Evolutionary conservation across 2,329 filamentous ascomycete species (phyloP), one percentile per base, ranked within the genome.

Genomic region (Akanthomyces uredinophilus): DNA sequence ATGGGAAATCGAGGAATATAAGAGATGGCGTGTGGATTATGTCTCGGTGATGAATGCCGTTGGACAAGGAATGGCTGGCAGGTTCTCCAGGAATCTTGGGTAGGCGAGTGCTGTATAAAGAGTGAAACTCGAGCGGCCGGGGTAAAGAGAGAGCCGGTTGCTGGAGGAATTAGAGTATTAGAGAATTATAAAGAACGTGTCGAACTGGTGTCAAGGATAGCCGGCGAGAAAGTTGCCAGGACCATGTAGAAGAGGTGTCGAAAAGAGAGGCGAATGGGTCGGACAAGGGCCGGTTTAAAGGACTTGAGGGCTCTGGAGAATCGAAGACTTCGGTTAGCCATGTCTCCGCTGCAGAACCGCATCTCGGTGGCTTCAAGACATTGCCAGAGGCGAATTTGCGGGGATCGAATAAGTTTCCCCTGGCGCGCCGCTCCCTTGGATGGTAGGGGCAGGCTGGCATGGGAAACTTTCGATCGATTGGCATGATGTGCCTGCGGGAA

Each of bases 141-240:
- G 46, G 43, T 63, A 61, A 72, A 77, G 74, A 70, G 76, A 75
- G 70, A 72, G 72, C 71, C 73, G 76, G 74, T 72, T 74, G 74
- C 32, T 13, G 39, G 71, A 74, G 73, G 72, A 72, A 76, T 77
- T 73, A 78, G 72, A 76, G 71, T 77, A 81, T 83, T 84, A 84
- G 72, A 71, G 70, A 80, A 84, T 84, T 84, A 84, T 51, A 59
- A 84, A 68, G 82, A 84, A 78, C 73, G 82, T 83, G 76, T 66
- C 79, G 78, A 76, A 74, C 68, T 71, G 74, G 73, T 68, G 66
- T 54, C 79, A 86, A 79, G 82, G 83, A 82, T 80, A 71, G 75
- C 80, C 81, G 80, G 78, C 77, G 77, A 75, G 74, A 75, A 73
- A 68, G 72, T 74, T 74, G 77, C 77, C 76, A 74, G 73, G 72